Evolutionary conservation across 208 protist species (phyloP).

Genomic region (Acanthamoeba triangularis): DNA sequence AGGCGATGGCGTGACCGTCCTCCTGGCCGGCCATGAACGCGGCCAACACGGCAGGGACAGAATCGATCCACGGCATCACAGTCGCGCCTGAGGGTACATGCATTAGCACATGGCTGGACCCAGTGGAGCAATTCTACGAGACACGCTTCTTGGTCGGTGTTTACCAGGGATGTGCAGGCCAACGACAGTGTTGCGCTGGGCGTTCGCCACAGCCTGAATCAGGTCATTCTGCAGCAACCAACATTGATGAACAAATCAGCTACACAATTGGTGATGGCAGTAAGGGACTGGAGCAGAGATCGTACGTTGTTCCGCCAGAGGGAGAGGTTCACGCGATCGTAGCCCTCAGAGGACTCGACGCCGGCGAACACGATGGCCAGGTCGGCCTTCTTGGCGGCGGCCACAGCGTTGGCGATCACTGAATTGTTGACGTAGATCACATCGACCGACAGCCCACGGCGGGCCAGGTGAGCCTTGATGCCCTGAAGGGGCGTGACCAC

Average conservation of each 20-base stretch:
- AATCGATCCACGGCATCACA: constrained; percentile 80
- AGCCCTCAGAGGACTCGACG: constrained; percentile 75
- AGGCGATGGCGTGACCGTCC: constrained; percentile 80
- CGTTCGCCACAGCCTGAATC: constrained; percentile 63
- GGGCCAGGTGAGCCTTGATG: constrained; percentile 6
- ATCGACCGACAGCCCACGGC: background rate
- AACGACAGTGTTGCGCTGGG: constrained; percentile 79
- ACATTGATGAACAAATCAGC: no score
- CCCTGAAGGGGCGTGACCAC: constrained; percentile 74
- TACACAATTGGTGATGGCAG: no score
- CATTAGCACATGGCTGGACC: no score
- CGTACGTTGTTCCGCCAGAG: constrained; percentile 29
- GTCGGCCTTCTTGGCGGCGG: constrained; percentile 69
- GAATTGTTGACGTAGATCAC: constrained; percentile 57
- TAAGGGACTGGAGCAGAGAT: no score
- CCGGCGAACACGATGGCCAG: constrained; percentile 80
- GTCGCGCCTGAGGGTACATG: no score
- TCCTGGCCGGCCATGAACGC: constrained; percentile 83
- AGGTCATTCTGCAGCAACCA: constrained; percentile 76
- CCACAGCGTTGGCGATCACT: background rate
- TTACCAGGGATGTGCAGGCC: constrained; percentile 74
- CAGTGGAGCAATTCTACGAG: no score
- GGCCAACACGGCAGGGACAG: constrained; percentile 79
- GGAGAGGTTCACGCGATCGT: constrained; percentile 75
- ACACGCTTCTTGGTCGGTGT: no score